These are phyloP conservation scores for Skeletonema costatum DNA, from an alignment of 108 stramenopile genomes.

Conservation along the genomic window DNA sequence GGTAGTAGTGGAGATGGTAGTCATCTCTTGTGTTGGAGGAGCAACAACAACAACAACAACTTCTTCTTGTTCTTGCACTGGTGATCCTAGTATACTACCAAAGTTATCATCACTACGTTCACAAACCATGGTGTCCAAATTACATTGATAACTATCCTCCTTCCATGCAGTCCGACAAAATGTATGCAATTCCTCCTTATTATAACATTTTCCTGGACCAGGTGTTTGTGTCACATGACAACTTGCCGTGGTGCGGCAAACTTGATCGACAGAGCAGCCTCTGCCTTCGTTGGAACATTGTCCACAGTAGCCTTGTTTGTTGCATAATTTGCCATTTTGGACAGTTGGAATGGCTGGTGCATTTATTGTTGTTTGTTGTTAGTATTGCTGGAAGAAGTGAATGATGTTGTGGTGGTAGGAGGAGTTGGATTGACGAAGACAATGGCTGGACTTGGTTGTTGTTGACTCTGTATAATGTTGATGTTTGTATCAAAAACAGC, in stretches of 20 bases:
- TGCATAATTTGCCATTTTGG: background rate
- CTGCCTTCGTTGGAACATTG: conserved; percentile 13
- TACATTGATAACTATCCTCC: conserved; percentile 7
- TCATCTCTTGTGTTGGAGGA: too few species aligned
- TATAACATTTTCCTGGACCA: conserved; percentile 20
- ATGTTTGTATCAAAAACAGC: background rate
- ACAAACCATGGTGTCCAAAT: conserved; percentile 24
- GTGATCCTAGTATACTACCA: too few species aligned
- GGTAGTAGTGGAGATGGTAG: background rate
- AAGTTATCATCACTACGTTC: background rate
- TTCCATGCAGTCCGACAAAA: conserved; percentile 1
- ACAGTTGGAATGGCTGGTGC: background rate
- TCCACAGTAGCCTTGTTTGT: conserved; percentile 15
- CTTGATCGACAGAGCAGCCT: conserved; percentile 27
- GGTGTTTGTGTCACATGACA: conserved; percentile 8
- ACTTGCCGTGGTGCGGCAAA: conserved; percentile 18
- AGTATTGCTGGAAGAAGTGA: background rate
- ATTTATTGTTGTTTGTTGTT: background rate
- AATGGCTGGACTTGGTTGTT: background rate
- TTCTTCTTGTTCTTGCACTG: background rate
- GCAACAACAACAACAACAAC: too few species aligned
- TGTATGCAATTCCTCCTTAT: conserved; percentile 9
- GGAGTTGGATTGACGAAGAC: background rate
- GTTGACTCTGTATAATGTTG: background rate
- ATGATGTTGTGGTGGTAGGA: background rate